Base-by-base conservation (phyloP, 192 early-diverging fungal genomes). In the Gryganskiella cystojenkinii region DNA sequence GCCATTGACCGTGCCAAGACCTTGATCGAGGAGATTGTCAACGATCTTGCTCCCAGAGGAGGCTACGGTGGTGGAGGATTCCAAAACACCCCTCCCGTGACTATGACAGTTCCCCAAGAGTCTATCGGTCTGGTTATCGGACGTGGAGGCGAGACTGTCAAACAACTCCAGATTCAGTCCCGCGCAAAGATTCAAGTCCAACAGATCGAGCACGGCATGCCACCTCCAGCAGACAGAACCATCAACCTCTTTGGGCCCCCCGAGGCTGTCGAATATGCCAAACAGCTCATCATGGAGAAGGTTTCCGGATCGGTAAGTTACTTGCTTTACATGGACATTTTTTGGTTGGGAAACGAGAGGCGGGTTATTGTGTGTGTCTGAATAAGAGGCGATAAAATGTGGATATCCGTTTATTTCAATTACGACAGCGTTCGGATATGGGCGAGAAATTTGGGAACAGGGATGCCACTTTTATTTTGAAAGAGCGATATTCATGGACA, bases 11-110 rank as follows among this genome's bases (percentile, higher is more conserved):
- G 69, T 4, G 94, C 95, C 19, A 89, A 91, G 27, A 64, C 82
- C 15, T 84, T 92, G 35, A 94, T 96, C 78, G 85, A 90, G 69
- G 93, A 93, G 64, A 90, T 94, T 68, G 85, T 95, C 24, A 83
- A 78, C 44, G 70, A 82, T 33, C 60, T 63, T 34, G 70, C 56
- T 7, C 60, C 70, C 4, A 44, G 64, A 42, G 64, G 71, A 24
- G 54, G 56, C 24, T 47, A 40, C 9, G 44, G 73, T 15, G 69
- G 64, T 55, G 67, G 76, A 45, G 69, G 80, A 35, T 80, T 56
- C 44, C 70, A 82, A 61, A 82, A 53, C 73, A 78, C 67, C 55
- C 71, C 64, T 27, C 78, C 55, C 47, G 86, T 86, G 15, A 84
- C 81, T 17, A 89, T 92, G 54, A 81, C 85, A 52, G 89, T 92